Evolutionary conservation across 2,329 filamentous ascomycete species (phyloP).

Genomic region (Ceratocystis eucalypticola): DNA sequence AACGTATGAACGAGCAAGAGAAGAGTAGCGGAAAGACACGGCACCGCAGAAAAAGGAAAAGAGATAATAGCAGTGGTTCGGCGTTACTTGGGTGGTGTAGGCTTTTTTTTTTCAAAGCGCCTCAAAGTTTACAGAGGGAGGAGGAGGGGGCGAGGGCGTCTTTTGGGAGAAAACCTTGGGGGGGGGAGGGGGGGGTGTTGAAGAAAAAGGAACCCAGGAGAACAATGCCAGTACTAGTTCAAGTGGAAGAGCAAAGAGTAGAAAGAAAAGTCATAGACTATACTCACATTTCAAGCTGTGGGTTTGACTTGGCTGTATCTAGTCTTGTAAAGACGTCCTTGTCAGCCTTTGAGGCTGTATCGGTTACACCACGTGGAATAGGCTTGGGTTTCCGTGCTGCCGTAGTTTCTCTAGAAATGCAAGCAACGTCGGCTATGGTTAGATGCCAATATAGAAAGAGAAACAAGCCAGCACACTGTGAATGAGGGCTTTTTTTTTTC

Average conservation of each 20-base stretch:
- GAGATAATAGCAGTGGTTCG: not conserved
- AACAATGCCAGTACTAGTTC: not conserved
- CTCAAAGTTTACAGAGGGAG: not conserved
- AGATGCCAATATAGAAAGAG: not conserved
- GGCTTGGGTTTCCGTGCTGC: conserved; percentile 5
- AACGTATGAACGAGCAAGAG: not conserved
- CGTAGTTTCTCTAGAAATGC: conserved; percentile 5
- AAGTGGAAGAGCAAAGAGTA: not conserved
- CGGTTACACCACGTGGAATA: conserved; percentile 14
- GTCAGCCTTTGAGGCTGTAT: conserved; percentile 5
- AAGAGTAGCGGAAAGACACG: conserved; percentile 10
- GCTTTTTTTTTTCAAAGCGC: conserved; percentile 7
- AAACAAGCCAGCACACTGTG: not conserved
- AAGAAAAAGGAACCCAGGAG: not conserved
- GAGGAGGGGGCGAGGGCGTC: not conserved
- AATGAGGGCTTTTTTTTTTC: not conserved
- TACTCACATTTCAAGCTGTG: conserved; percentile 7
- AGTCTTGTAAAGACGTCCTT: not conserved
- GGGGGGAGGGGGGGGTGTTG: not conserved
- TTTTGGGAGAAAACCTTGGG: not conserved
- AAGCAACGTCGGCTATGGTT: not conserved
- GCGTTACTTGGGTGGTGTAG: conserved; percentile 6
- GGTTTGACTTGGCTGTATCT: not conserved
- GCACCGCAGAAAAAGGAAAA: conserved; percentile 1
- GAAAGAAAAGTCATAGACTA: not conserved